Base-by-base conservation (phyloP, 805 yeast genomes). In the Ogataea neopini region DNA sequence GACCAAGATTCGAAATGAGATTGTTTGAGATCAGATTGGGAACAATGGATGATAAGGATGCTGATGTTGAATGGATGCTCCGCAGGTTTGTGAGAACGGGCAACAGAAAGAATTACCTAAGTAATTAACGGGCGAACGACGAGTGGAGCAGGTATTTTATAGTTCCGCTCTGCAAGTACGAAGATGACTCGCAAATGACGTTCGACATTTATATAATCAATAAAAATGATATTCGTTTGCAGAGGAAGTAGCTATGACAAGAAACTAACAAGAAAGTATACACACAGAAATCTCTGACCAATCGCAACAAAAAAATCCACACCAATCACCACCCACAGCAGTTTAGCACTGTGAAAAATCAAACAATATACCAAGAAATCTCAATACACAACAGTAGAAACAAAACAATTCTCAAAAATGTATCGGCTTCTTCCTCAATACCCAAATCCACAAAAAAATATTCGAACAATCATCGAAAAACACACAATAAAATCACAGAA, bases 1-100 rank as follows among this genome's bases (percentile, higher is more conserved):
- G 99, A 0, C 99, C 99, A n/a, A 75, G 99, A 53, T 94, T 94
- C 60, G 99, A 94, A 69, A 91, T 94, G 98, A 80, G 90, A 64
- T 71, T 94, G 55, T 94, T 82, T 65, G 97, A 92, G 67, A 71
- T 94, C 54, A 79, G 84, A 61, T 74, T 94, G 56, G 97, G 99
- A 3, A 88, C 96, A 36, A 68, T 92, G 53, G 99, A 94, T 58
- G 90, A 92, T 66, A 88, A 88, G 70, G 97, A 94, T 66, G 96
- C 97, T 9, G 99, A 94, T 62, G 81, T 88, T n/a, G 99, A 94
- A 66, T 94, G 98, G 98, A 87, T 88, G 72, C 73, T 88, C 59
- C 80, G 96, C 67, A 83, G 97, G 59, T 94, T 91, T 59, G 88
- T 90, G 40, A 80, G 99, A 64, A 94, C 99, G 22, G 98, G 96